phyloP scores from a whole-genome alignment of 2,329 filamentous ascomycete species.

The Gaeumannomyces sp. region DNA sequence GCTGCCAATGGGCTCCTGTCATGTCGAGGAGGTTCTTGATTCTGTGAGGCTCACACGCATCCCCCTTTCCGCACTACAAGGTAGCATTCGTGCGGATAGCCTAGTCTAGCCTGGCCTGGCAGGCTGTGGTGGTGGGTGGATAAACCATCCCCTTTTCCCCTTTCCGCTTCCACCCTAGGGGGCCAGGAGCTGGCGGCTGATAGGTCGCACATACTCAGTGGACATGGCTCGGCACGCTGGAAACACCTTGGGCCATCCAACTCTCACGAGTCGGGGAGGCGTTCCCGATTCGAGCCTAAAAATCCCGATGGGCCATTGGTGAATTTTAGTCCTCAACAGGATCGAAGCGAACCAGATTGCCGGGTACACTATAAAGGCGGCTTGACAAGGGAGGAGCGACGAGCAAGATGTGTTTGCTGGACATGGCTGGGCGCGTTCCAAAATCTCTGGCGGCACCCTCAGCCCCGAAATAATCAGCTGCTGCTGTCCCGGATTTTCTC shows the following conservation, averaged over 20 bases:
- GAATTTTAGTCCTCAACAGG: neutral
- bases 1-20: too few relatives aligned
- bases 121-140: neutral
- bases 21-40: neutral
- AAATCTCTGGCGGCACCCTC: neutral
- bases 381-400: neutral
- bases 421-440: neutral
- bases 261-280: neutral
- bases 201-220: neutral
- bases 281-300: neutral
- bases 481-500: too few relatives aligned
- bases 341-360: slow-evolving; percentile 1
- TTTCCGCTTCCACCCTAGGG: neutral
- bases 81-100: neutral
- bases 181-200: neutral
- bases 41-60: neutral
- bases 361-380: neutral
- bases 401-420: too few relatives aligned
- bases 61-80: neutral
- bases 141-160: neutral
- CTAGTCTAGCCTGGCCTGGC: neutral
- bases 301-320: neutral
- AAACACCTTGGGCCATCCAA: neutral
- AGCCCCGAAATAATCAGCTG: too few relatives aligned
- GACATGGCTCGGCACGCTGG: neutral